phyloP scores from a whole-genome alignment of 805 yeast genomes.

The Candida xyloterini region DNA sequence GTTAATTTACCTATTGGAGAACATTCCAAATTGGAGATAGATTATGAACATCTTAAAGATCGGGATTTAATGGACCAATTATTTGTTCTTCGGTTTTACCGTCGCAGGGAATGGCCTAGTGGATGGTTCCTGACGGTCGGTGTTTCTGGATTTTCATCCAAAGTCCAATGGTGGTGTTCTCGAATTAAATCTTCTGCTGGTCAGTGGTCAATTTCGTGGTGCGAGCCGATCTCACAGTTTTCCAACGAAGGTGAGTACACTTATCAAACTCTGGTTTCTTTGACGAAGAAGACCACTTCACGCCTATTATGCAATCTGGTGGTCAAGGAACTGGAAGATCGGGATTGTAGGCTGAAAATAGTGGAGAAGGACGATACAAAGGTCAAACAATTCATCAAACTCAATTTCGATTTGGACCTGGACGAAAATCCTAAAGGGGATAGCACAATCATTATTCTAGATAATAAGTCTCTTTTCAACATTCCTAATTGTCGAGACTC shows the following conservation, averaged over 20 bases:
- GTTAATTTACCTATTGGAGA: constrained; percentile 51
- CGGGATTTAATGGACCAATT: constrained; percentile 21
- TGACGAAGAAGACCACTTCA: constrained; percentile 44
- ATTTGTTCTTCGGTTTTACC: constrained; percentile 35
- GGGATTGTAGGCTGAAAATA: constrained; percentile 38
- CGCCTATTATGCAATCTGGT: constrained; percentile 50
- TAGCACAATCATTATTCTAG: constrained; percentile 32
- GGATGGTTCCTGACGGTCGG: constrained; percentile 52
- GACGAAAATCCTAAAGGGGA: constrained; percentile 24
- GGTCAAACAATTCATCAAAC: constrained; percentile 20
- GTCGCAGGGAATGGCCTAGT: constrained; percentile 53
- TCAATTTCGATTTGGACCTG: constrained; percentile 29
- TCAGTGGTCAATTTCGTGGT: constrained; percentile 56
- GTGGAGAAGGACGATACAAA: constrained; percentile 22
- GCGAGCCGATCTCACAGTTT: constrained; percentile 29
- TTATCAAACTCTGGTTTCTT: constrained; percentile 35
- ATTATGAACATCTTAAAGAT: constrained; percentile 28
- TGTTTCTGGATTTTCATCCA: constrained; percentile 34
- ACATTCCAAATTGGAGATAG: constrained; percentile 37
- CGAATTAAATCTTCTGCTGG: constrained; percentile 47
- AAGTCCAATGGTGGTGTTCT: constrained; percentile 51
- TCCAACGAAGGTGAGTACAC: constrained; percentile 22
- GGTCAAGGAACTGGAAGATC: constrained; percentile 44
- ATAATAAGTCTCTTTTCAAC: constrained; percentile 36
- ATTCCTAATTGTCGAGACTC: constrained; percentile 37